These are phyloP conservation scores for Heliocybe sulcata DNA, from an alignment of 1,284 basidiomycete species.

Conservation along the genomic window DNA sequence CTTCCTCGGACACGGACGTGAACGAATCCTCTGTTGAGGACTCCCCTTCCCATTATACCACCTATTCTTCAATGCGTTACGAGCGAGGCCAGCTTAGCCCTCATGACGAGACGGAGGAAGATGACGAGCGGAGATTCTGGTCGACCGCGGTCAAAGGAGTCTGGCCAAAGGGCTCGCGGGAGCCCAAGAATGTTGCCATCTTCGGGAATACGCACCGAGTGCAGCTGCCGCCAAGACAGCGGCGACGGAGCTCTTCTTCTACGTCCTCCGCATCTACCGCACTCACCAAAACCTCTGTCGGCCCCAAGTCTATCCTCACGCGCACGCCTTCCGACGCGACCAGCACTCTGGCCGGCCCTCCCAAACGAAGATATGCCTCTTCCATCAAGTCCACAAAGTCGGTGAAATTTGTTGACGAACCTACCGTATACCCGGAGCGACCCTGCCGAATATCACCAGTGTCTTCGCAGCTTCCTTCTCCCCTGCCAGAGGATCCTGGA, in stretches of 20 bases:
- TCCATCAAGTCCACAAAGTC: constrained; percentile 29
- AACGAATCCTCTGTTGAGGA: constrained; percentile 16
- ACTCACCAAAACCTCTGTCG: neutral
- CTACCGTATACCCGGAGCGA: neutral
- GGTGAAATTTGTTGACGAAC: constrained; percentile 6
- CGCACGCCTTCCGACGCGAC: constrained; percentile 24
- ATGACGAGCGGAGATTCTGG: constrained; percentile 17
- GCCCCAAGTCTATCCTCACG: constrained; percentile 22
- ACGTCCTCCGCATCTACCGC: constrained; percentile 15
- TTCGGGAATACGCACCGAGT: constrained; percentile 21
- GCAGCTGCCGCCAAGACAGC: constrained; percentile 1
- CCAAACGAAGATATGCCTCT: constrained; percentile 25
- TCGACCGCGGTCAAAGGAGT: constrained; percentile 15
- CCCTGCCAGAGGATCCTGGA: constrained; percentile 8
- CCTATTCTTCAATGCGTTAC: constrained; percentile 3
- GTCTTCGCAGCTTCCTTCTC: constrained; percentile 9
- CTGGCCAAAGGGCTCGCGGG: constrained; percentile 15
- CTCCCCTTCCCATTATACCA: constrained; percentile 17
- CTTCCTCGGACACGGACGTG: constrained; percentile 19
- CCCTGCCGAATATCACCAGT: neutral
- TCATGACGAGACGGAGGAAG: constrained; percentile 11
- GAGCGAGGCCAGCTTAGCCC: constrained; percentile 4
- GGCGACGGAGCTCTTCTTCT: constrained; percentile 13
- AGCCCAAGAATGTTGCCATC: constrained; percentile 5
- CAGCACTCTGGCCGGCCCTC: constrained; percentile 18